These are phyloP conservation scores for Udeniomyces megalosporus DNA, from an alignment of 768 basidiomycete genomes.

Conservation along the genomic window DNA sequence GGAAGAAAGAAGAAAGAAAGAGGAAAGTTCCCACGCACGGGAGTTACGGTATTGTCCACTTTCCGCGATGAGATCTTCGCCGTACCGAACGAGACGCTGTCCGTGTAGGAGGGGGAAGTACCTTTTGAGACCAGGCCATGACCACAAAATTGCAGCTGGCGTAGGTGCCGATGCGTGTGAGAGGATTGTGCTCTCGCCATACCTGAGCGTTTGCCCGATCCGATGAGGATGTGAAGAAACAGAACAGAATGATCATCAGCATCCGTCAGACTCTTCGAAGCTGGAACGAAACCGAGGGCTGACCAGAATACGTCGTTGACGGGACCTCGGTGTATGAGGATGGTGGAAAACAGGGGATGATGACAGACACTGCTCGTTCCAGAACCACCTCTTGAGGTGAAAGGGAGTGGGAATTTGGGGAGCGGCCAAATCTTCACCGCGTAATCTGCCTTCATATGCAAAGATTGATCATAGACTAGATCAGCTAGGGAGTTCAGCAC, in stretches of 20 bases:
- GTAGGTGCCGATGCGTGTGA: not conserved
- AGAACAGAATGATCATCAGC: not conserved
- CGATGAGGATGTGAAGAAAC: not conserved
- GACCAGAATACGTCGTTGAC: constrained; percentile 11
- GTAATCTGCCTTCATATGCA: constrained; percentile 4
- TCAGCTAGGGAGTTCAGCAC: not conserved
- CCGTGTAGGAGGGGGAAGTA: constrained; percentile 4
- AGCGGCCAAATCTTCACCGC: constrained; percentile 15
- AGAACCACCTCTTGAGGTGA: too few relatives aligned
- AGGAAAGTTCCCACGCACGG: not conserved
- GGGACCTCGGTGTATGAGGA: not conserved
- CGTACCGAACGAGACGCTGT: not conserved
- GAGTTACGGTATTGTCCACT: not conserved
- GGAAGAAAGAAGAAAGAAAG: not conserved
- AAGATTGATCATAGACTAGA: too few relatives aligned
- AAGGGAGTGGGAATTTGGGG: not conserved
- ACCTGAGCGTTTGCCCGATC: not conserved
- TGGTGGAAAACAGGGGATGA: constrained; percentile 6
- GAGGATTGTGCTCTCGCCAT: constrained; percentile 7
- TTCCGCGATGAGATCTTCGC: not conserved
- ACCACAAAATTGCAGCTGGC: constrained; percentile 4
- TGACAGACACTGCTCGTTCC: not conserved
- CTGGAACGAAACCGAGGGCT: not conserved
- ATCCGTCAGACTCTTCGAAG: not conserved
- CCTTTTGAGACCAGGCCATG: constrained; percentile 1